Conservation (phyloP, 2,329 filamentous ascomycete genomes). For the Paramyrothecium sp. region DNA sequence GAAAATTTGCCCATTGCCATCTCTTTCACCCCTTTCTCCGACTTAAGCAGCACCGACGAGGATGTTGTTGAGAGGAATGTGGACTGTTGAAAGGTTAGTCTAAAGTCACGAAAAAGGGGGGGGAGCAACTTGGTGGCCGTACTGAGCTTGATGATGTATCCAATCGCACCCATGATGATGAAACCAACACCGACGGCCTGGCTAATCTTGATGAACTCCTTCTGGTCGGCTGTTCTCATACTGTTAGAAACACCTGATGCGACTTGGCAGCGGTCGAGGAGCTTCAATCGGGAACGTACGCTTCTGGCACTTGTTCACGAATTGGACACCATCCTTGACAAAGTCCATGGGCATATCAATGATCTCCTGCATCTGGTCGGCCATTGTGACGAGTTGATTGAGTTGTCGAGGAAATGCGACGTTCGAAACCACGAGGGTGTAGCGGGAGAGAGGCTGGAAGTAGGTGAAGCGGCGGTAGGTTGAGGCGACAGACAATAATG, state of each 20-base stretch:
- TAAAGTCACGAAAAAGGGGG: background rate
- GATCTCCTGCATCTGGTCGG: conserved; percentile 68
- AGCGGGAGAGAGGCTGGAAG: background rate
- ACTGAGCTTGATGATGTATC: conserved; percentile 71
- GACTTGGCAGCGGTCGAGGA: background rate
- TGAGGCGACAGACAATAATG: background rate
- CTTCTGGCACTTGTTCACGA: conserved; percentile 62
- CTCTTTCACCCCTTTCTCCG: background rate
- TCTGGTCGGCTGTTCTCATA: conserved; percentile 32
- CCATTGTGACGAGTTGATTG: conserved; percentile 42
- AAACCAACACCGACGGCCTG: conserved; percentile 68
- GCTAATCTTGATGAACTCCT: conserved; percentile 43
- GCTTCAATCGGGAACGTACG: conserved; percentile 37
- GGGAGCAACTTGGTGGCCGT: conserved; percentile 22
- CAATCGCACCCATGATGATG: conserved; percentile 68
- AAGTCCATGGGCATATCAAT: conserved; percentile 69
- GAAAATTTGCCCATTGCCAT: background rate
- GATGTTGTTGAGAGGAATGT: conserved; percentile 70
- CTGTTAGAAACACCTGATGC: conserved; percentile 2
- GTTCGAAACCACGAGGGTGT: background rate
- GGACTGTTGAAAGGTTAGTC: conserved; percentile 41
- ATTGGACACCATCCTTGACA: conserved; percentile 59
- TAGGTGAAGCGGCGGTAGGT: background rate
- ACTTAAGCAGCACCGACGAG: conserved; percentile 64
- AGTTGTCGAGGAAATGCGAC: background rate